phyloP scores from a whole-genome alignment of 306 rosid genomes.

The Alnus rubra region DNA sequence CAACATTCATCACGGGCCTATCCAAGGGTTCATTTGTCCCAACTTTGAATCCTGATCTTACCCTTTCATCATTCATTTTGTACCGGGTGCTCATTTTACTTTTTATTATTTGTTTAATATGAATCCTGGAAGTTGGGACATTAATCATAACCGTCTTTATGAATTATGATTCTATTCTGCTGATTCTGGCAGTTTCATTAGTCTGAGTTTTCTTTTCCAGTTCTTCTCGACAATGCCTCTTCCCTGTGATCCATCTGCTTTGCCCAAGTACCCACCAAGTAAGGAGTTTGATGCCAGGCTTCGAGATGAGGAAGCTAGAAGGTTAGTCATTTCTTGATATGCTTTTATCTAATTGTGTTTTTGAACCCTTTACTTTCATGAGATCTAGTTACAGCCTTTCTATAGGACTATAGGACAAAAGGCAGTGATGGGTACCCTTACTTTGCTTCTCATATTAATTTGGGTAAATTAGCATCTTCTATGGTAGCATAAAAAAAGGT shows the following conservation, averaged over 20 bases:
- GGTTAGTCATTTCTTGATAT: constrained; percentile 45
- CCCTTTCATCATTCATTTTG: not conserved
- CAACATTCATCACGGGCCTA: not conserved
- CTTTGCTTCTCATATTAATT: constrained; percentile 6
- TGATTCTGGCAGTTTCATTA: constrained; percentile 5
- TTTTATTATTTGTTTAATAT: not conserved
- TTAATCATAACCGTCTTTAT: not conserved
- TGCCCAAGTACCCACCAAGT: constrained; percentile 83
- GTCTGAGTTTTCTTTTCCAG: constrained; percentile 39
- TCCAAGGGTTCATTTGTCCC: not conserved
- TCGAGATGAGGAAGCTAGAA: constrained; percentile 71
- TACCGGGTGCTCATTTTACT: constrained; percentile 6
- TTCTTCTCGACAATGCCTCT: constrained; percentile 71
- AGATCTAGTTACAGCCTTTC: constrained; percentile 17
- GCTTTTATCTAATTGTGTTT: constrained; percentile 16
- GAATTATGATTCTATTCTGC: not conserved
- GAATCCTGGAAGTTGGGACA: not conserved
- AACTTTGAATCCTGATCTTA: not conserved
- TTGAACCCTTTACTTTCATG: constrained; percentile 7
- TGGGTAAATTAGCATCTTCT: not conserved
- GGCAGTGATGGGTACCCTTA: not conserved
- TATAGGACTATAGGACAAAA: constrained; percentile 9
- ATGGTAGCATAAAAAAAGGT: not conserved
- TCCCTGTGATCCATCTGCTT: constrained; percentile 68
- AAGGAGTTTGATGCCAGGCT: constrained; percentile 82